These are phyloP conservation scores for Coemansia brasiliensis DNA, from an alignment of 192 early-diverging fungal genomes.

Conservation along the genomic window DNA sequence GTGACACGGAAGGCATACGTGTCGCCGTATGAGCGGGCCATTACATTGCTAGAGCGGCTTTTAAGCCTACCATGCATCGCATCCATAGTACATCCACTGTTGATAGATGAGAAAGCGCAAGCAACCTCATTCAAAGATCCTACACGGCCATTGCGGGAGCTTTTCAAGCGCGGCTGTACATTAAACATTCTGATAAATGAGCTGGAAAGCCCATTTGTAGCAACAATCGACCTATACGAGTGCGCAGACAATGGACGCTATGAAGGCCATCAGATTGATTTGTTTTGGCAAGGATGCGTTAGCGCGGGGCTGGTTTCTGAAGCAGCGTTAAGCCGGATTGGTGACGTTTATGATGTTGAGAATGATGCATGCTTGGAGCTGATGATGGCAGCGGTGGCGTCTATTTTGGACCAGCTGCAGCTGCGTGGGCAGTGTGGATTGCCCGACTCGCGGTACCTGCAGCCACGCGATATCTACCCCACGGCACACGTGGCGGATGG, in stretches of 20 bases:
- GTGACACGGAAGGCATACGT: slow-evolving; percentile 36
- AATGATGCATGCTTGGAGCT: slow-evolving; percentile 27
- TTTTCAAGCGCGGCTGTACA: slow-evolving; percentile 49
- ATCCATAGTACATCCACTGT: slow-evolving; percentile 36
- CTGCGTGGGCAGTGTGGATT: slow-evolving; percentile 20
- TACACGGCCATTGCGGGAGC: slow-evolving; percentile 25
- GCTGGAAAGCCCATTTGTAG: slow-evolving; percentile 51
- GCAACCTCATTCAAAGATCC: slow-evolving; percentile 24
- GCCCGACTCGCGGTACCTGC: slow-evolving; percentile 32
- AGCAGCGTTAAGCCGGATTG: neutral
- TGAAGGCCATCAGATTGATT: slow-evolving; percentile 27
- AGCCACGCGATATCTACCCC: slow-evolving; percentile 44
- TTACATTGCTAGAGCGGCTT: slow-evolving; percentile 39
- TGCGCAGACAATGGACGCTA: slow-evolving; percentile 12
- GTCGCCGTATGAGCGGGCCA: slow-evolving; percentile 44
- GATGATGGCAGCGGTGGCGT: slow-evolving; percentile 20
- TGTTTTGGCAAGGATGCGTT: slow-evolving; percentile 51
- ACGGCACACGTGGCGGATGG: slow-evolving; percentile 7
- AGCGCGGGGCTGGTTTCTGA: slow-evolving; percentile 28
- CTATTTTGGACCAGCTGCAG: slow-evolving; percentile 35
- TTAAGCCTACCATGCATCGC: slow-evolving; percentile 39
- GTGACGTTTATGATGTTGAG: neutral
- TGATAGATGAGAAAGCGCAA: slow-evolving; percentile 37
- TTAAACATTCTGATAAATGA: slow-evolving; percentile 53
- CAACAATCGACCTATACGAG: slow-evolving; percentile 45